Conservation (phyloP, 441 rosid species). For the Francoa sonchifolia region DNA sequence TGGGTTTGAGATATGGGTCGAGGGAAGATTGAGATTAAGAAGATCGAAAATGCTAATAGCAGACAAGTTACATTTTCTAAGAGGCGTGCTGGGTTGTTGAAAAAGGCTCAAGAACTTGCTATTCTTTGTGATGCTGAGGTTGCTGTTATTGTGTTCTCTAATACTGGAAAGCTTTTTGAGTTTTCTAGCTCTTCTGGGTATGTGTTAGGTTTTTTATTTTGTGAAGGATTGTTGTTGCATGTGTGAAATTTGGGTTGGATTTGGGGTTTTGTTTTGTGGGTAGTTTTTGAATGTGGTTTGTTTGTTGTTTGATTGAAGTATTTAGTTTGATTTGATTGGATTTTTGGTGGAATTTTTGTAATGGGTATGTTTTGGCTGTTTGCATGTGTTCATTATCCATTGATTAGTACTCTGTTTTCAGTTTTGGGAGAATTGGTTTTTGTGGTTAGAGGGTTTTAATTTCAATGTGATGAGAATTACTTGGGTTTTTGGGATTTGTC, state of each 20-base stretch:
- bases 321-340: not conserved
- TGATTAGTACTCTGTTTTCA: too few species aligned
- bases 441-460: too few species aligned
- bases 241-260: slow-evolving; percentile 5
- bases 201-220: not conserved
- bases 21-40: slow-evolving; percentile 91
- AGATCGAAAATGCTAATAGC: slow-evolving; percentile 84
- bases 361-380: too few species aligned
- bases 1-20: too few species aligned
- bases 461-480: too few species aligned
- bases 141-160: slow-evolving; percentile 87
- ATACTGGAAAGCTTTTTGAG: slow-evolving; percentile 85
- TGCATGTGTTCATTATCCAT: too few species aligned
- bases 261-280: not conserved
- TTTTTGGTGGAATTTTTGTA: too few species aligned
- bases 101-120: slow-evolving; percentile 84
- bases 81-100: slow-evolving; percentile 81
- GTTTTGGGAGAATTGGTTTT: too few species aligned
- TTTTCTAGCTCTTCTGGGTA: slow-evolving; percentile 79
- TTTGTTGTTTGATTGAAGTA: not conserved
- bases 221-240: slow-evolving; percentile 8
- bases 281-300: not conserved
- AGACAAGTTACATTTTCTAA: slow-evolving; percentile 97
- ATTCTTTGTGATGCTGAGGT: slow-evolving; percentile 94
- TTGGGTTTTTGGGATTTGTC: too few species aligned